These are phyloP conservation scores for Leccinum laetum DNA, from an alignment of 1,284 basidiomycete genomes.

Conservation along the genomic window DNA sequence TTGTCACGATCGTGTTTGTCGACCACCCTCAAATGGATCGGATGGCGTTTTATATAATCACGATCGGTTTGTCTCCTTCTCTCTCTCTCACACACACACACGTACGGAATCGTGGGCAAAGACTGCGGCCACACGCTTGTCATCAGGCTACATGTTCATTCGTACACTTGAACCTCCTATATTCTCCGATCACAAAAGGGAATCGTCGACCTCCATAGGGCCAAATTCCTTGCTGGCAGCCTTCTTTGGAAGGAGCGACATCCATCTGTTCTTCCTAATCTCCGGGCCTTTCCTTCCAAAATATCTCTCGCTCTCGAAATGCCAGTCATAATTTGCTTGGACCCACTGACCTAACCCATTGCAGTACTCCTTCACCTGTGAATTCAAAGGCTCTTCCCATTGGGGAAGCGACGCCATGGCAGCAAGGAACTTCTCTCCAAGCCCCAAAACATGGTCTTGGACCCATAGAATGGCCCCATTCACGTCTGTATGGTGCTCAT, in stretches of 20 bases:
- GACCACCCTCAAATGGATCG: too few relatives aligned
- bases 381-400: not conserved
- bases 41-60: too few relatives aligned
- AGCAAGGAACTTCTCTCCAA: not conserved
- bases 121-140: not conserved
- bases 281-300: not conserved
- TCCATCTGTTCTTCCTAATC: not conserved
- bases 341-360: not conserved
- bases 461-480: constrained; percentile 37
- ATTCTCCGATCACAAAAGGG: not conserved
- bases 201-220: not conserved
- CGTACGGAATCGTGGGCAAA: not conserved
- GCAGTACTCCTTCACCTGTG: not conserved
- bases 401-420: not conserved
- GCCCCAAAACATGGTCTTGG: constrained; percentile 11
- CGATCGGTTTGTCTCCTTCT: not conserved
- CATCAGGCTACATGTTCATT: not conserved
- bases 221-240: not conserved
- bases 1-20: too few relatives aligned
- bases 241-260: not conserved
- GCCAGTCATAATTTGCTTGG: not conserved
- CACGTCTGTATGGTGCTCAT: constrained; percentile 34
- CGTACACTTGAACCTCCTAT: not conserved
- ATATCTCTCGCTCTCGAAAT: not conserved
- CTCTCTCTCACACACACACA: not conserved